Evolutionary conservation across 139 green algal species (phyloP).

Genomic region (Picochlorum sp.): DNA sequence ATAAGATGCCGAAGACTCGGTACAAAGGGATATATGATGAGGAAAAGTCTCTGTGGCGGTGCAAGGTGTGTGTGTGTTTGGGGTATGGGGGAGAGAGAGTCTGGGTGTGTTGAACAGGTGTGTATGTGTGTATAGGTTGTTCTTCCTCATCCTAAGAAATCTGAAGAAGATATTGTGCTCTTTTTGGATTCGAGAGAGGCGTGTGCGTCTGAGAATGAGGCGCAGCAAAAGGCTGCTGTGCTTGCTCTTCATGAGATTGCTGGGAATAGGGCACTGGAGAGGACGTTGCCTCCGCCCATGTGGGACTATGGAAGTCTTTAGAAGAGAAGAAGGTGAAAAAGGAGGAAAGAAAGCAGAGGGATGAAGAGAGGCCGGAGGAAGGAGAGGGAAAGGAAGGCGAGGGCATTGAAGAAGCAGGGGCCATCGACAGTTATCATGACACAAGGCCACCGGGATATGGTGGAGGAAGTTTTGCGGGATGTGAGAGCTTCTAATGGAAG

Average conservation of each 20-base stretch:
- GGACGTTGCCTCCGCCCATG: slow-evolving; percentile 44
- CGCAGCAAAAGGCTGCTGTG: slow-evolving; percentile 56
- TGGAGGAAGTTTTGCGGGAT: slow-evolving; percentile 24
- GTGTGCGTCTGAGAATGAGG: slow-evolving; percentile 37
- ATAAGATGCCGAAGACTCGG: slow-evolving; percentile 52
- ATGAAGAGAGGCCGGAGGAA: slow-evolving; percentile 16
- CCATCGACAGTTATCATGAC: slow-evolving; percentile 40
- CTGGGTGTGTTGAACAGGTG: slow-evolving; percentile 33
- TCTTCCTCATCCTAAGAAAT: slow-evolving; percentile 52
- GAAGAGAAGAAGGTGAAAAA: slow-evolving; percentile 27
- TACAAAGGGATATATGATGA: slow-evolving; percentile 30
- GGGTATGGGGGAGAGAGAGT: neutral
- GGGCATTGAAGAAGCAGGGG: slow-evolving; percentile 10
- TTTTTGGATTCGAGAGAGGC: slow-evolving; percentile 48
- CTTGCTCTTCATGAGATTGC: slow-evolving; percentile 54
- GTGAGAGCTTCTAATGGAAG: neutral
- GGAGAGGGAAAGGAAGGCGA: slow-evolving; percentile 10
- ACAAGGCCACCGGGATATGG: slow-evolving; percentile 31
- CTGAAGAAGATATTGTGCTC: slow-evolving; percentile 61
- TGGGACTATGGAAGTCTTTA: slow-evolving; percentile 37
- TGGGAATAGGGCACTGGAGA: slow-evolving; percentile 50
- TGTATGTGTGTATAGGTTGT: slow-evolving; percentile 55
- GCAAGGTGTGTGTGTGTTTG: slow-evolving; percentile 7
- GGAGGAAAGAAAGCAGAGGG: slow-evolving; percentile 8
- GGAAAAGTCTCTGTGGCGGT: neutral